Base-by-base conservation (phyloP, 805 yeast genomes). In the Sugiyamaella valdiviana region DNA sequence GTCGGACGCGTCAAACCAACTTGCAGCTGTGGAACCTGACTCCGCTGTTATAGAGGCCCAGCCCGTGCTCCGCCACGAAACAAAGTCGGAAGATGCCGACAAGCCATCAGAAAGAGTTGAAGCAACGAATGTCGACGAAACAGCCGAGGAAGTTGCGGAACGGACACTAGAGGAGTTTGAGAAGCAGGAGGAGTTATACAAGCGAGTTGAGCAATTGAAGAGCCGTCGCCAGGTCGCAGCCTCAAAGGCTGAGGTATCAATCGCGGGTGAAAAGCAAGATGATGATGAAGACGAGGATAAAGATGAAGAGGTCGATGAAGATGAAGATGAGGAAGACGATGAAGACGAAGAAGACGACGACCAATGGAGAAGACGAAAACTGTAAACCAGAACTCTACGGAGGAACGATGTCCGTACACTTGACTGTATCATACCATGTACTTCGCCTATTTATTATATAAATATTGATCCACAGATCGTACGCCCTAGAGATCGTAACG, bases 401-500 rank as follows among this genome's bases (percentile, higher is more conserved):
- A n/a, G n/a, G n/a, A n/a, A n/a, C n/a, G n/a, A n/a, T n/a, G n/a
- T n/a, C n/a, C n/a, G n/a, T n/a, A n/a, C n/a, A n/a, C n/a, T n/a
- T n/a, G n/a, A 14, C 10, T 16, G n/a, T 36, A 10, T 36, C n/a
- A 36, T 9, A 41, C 14, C 36, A 21, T 21, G 14, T 14, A 24
- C 6, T 7, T 24, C 20, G 7, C 29, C 17, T 39, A 39, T 24
- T n/a, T 21, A 39, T 24, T 39, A 23, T 17, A 29, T 17, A 37
- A 26, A 15, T 22, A 21, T 7, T 40, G 26, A 19, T 39, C 10
- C 14, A 16, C 16, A 15, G 16, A 9, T 20, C 7, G 12, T 7
- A 10, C 6, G 9, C 5, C 17, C 32, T 32, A 38, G 29, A 49
- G 36, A 6, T 59, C 61, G 57, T 84, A 83, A 43, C 87, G 64